Evolutionary conservation across 2,329 filamentous ascomycete genomes (phyloP).

Genomic region (Lasiodiplodia gonubiensis): DNA sequence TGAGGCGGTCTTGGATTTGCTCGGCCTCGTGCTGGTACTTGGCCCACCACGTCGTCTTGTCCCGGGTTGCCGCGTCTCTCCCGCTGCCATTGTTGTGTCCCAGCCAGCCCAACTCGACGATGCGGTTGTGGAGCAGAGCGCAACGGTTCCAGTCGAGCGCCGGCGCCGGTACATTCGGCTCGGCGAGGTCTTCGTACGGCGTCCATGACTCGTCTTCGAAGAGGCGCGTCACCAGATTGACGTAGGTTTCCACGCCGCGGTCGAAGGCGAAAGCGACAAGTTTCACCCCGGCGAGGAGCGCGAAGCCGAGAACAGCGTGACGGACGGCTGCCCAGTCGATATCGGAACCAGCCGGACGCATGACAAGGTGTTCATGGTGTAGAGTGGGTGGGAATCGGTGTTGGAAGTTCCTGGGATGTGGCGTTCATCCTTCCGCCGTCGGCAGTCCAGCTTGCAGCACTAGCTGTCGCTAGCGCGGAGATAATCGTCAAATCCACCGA

Average conservation of each 20-base stretch:
- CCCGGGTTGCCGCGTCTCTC: neutral
- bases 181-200: neutral
- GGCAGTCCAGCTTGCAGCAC: too few relatives aligned
- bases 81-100: neutral
- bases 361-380: neutral
- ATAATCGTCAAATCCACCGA: too few relatives aligned
- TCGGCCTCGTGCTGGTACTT: neutral
- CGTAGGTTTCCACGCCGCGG: neutral
- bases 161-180: neutral
- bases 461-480: too few relatives aligned
- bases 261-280: neutral
- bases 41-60: constrained; percentile 19
- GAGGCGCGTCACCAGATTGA: neutral
- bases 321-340: neutral
- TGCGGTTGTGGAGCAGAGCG: constrained; percentile 11
- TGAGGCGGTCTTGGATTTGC: neutral
- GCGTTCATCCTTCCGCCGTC: neutral
- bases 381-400: neutral
- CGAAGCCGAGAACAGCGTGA: neutral
- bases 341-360: neutral
- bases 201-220: neutral
- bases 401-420: neutral
- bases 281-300: constrained; percentile 10
- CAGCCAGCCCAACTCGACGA: constrained; percentile 24
- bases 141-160: constrained; percentile 19